These are phyloP conservation scores for Cryptococcus sp. DNA, from an alignment of 1,284 basidiomycete species.

Conservation along the genomic window DNA sequence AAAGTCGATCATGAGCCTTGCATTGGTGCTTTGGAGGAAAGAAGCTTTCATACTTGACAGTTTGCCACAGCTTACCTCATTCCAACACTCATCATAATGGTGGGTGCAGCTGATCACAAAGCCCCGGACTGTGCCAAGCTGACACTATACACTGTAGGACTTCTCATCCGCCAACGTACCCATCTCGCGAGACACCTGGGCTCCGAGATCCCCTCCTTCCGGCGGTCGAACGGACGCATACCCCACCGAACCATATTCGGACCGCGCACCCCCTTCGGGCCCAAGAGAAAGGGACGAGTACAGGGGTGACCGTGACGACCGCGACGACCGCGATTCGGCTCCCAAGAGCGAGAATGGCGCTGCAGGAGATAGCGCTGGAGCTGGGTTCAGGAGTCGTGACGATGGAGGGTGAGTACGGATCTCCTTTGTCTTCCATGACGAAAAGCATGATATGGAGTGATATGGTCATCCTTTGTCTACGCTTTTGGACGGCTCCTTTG, in stretches of 20 bases:
- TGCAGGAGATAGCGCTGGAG: no score
- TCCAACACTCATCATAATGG: no score
- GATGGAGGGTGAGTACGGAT: slow-evolving; percentile 1
- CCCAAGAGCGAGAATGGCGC: no score
- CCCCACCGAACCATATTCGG: slow-evolving; percentile 8
- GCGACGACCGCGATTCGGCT: not conserved
- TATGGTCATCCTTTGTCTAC: not conserved
- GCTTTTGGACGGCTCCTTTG: not conserved
- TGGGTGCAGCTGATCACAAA: no score
- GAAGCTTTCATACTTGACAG: no score
- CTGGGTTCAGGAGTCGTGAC: not conserved
- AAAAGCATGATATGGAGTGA: not conserved
- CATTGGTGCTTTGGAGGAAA: no score
- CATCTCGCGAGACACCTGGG: slow-evolving; percentile 45
- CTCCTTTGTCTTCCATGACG: not conserved
- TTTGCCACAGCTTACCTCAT: no score
- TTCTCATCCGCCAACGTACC: slow-evolving; percentile 38
- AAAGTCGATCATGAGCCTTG: no score
- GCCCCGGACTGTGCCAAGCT: not conserved
- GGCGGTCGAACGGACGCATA: slow-evolving; percentile 2
- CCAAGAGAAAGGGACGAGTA: not conserved
- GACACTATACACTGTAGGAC: slow-evolving; percentile 19
- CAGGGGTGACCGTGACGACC: not conserved
- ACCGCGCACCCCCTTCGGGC: slow-evolving; percentile 9
- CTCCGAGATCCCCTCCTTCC: slow-evolving; percentile 32